Percentiles rank a stretch among this genome's conserved stretches.
phyloP scores from a whole-genome alignment of 2,329 filamentous ascomycete genomes.

The Fusarium dlaminii region DNA sequence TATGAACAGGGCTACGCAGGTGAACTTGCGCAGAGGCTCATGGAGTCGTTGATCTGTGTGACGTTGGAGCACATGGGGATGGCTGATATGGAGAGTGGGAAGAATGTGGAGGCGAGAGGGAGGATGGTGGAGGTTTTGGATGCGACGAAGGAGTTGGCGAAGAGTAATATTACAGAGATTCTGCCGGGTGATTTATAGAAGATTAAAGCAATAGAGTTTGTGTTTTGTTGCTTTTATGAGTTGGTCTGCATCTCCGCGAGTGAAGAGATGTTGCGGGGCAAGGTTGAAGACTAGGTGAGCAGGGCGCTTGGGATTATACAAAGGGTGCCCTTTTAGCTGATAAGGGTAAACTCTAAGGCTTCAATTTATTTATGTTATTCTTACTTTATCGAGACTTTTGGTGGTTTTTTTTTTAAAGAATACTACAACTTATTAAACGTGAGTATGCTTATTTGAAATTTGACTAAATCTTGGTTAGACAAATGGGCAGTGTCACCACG shows the following conservation, averaged over 20 bases:
- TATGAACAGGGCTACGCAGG: conserved; percentile 49
- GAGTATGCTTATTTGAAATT: not conserved
- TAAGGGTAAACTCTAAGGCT: no score
- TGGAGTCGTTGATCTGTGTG: conserved; percentile 49
- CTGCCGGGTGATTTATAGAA: conserved; percentile 7
- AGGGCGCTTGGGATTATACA: not conserved
- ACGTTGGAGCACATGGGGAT: conserved; percentile 49
- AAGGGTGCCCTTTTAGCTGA: not conserved
- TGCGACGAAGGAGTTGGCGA: conserved; percentile 28
- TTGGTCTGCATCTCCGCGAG: rapidly evolving
- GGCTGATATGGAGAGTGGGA: not conserved
- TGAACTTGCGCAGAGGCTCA: conserved; percentile 45
- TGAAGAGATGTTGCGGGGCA: not conserved
- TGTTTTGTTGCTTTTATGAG: rapidly evolving
- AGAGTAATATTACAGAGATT: conserved; percentile 40
- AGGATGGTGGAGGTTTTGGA: conserved; percentile 35
- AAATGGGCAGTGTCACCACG: not conserved
- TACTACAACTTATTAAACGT: not conserved
- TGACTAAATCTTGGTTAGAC: not conserved
- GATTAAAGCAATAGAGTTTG: rapidly evolving
- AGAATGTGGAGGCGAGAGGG: not conserved
- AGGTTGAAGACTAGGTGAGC: not conserved
- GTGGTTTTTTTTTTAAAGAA: not conserved
- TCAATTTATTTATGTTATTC: no score
- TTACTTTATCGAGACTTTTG: not conserved